Conservation (phyloP, 768 basidiomycete genomes). For the Arthromyces matolae region DNA sequence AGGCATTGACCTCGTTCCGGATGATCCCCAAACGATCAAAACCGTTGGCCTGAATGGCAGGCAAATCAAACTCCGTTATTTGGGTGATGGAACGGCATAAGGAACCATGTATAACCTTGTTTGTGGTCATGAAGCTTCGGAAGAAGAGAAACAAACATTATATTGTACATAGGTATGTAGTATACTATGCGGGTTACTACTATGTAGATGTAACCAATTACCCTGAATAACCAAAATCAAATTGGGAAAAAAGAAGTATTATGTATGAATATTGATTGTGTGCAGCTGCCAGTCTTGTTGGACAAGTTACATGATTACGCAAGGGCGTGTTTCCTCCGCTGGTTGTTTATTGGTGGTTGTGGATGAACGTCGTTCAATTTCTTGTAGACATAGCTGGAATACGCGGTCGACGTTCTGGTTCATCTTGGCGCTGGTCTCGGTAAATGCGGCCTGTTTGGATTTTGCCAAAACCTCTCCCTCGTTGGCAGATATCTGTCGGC, state of each 20-base stretch:
- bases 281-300: too few species aligned
- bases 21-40: constrained; percentile 68
- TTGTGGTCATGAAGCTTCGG: background rate
- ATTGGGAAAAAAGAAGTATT: too few species aligned
- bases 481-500: constrained; percentile 60
- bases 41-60: constrained; percentile 68
- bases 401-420: constrained; percentile 79
- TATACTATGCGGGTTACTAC: too few species aligned
- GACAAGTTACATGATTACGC: constrained; percentile 50
- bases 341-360: constrained; percentile 39
- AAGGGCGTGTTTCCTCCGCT: constrained; percentile 31
- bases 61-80: constrained; percentile 58
- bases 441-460: constrained; percentile 67
- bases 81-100: constrained; percentile 74
- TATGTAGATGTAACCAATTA: background rate
- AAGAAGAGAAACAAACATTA: background rate
- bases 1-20: constrained; percentile 85
- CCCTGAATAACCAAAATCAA: too few species aligned
- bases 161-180: constrained; percentile 9
- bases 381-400: constrained; percentile 76
- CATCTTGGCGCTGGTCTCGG: constrained; percentile 82
- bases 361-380: constrained; percentile 69
- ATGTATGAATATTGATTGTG: too few species aligned
- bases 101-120: too few species aligned
- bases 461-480: constrained; percentile 74